Percentiles rank a stretch among this genome's conserved stretches.
These are phyloP conservation scores for Dentipellis fragilis DNA, from an alignment of 768 basidiomycete genomes.

Conservation along the genomic window DNA sequence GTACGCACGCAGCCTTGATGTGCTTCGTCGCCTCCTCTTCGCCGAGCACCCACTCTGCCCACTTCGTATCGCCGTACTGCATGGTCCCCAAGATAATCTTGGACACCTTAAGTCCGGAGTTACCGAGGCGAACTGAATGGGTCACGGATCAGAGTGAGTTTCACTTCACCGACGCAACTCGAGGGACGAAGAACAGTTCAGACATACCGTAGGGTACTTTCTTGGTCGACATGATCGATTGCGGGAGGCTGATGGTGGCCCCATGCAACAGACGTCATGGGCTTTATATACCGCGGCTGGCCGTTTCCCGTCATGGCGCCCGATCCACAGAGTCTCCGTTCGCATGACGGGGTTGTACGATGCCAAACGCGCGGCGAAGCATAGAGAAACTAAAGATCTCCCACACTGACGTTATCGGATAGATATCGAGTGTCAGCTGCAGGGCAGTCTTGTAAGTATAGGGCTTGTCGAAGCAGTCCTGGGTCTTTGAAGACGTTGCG, in stretches of 20 bases:
- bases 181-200: not conserved
- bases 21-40: conserved; percentile 28
- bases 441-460: no score
- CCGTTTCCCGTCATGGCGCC: not conserved
- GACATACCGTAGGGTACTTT: not conserved
- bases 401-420: no score
- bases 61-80: conserved; percentile 22
- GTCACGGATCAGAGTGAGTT: not conserved
- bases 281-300: not conserved
- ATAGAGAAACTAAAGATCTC: no score
- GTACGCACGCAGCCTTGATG: conserved; percentile 27
- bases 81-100: conserved; percentile 28
- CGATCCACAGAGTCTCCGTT: not conserved
- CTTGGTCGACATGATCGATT: not conserved
- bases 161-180: no score
- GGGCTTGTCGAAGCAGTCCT: no score
- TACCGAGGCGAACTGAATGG: conserved; percentile 18
- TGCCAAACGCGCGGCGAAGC: not conserved
- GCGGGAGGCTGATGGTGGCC: not conserved
- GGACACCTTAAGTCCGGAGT: conserved; percentile 20
- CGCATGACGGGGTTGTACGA: not conserved
- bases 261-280: not conserved
- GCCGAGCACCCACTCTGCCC: conserved; percentile 27
- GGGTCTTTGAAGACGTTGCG: no score
- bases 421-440: no score